Conservation (phyloP, 768 basidiomycete genomes). For the Tricholoma sp. region DNA sequence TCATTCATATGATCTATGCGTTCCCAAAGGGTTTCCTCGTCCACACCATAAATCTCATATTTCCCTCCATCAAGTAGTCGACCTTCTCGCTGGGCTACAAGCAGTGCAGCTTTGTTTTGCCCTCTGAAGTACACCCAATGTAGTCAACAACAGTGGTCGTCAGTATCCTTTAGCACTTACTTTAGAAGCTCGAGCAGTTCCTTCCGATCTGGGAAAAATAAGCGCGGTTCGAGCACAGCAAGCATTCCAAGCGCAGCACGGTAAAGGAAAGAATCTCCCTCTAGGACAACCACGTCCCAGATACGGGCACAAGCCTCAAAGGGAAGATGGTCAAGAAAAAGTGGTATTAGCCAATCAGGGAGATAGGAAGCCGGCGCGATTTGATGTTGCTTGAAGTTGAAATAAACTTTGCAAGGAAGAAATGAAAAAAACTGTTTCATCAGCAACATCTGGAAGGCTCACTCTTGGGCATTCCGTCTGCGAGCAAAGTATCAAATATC, state of each 20-base stretch:
- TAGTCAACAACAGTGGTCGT: slow-evolving; percentile 1
- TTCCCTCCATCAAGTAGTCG: slow-evolving; percentile 59
- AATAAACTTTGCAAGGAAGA: slow-evolving; percentile 56
- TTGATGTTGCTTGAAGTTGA: slow-evolving; percentile 93
- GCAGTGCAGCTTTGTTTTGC: slow-evolving; percentile 76
- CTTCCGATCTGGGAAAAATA: slow-evolving; percentile 83
- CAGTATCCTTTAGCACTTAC: slow-evolving; percentile 33
- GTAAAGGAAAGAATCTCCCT: slow-evolving; percentile 88
- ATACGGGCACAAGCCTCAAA: slow-evolving; percentile 86
- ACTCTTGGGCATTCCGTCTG: slow-evolving; percentile 95
- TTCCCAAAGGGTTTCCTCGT: slow-evolving; percentile 84
- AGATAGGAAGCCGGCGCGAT: slow-evolving; percentile 84
- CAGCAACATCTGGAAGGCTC: slow-evolving; percentile 15
- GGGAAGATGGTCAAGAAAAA: slow-evolving; percentile 84
- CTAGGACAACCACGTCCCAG: slow-evolving; percentile 84
- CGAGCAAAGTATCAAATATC: slow-evolving; percentile 88
- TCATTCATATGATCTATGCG: slow-evolving; percentile 78
- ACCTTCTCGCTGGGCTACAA: slow-evolving; percentile 76
- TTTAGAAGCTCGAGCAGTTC: slow-evolving; percentile 76
- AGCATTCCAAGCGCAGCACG: slow-evolving; percentile 80
- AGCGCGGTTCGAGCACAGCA: slow-evolving; percentile 74
- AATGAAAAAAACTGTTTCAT: background rate
- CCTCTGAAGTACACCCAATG: slow-evolving; percentile 42
- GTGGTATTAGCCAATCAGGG: slow-evolving; percentile 72
- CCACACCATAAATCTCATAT: slow-evolving; percentile 83